Evolutionary conservation across 2,329 filamentous ascomycete species (phyloP).

Genomic region (Fusarium decemcellulare): DNA sequence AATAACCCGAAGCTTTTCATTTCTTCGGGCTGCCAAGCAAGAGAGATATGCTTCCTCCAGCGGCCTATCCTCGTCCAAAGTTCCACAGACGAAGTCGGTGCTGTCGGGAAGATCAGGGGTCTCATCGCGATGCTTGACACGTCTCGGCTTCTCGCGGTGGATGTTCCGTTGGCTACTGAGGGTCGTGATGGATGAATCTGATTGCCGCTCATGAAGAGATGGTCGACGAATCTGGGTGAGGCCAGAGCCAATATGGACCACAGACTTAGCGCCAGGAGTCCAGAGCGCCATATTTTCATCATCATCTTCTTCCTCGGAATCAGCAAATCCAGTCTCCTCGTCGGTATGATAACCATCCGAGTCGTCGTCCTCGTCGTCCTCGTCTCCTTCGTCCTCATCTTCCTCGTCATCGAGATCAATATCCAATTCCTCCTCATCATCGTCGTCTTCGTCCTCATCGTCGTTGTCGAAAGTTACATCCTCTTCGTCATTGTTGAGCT

Average conservation of each 20-base stretch:
- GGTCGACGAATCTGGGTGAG: constrained; percentile 51
- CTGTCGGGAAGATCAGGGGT: constrained; percentile 94
- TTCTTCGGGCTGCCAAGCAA: constrained; percentile 84
- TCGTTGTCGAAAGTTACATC: constrained; percentile 55
- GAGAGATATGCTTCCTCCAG: constrained; percentile 95
- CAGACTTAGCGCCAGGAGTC: constrained; percentile 62
- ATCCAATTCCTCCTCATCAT: constrained; percentile 65
- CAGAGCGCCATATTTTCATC: constrained; percentile 75
- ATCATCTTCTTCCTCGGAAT: constrained; percentile 76
- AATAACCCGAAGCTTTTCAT: constrained; percentile 83
- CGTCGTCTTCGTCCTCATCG: constrained; percentile 60
- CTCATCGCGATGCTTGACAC: constrained; percentile 54
- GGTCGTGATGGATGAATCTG: constrained; percentile 73
- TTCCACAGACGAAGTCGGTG: constrained; percentile 99
- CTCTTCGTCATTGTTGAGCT: constrained; percentile 61
- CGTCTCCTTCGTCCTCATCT: constrained; percentile 63
- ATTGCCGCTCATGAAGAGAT: constrained; percentile 64
- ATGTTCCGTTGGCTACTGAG: constrained; percentile 54
- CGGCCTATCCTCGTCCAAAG: constrained; percentile 93
- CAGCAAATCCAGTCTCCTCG: constrained; percentile 77
- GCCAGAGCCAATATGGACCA: constrained; percentile 54
- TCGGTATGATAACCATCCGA: constrained; percentile 83
- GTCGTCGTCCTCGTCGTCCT: constrained; percentile 69
- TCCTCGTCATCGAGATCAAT: constrained; percentile 57
- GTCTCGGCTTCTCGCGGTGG: constrained; percentile 46